These are phyloP conservation scores for Colletotrichum limetticola DNA, from an alignment of 2,329 filamentous ascomycete species.

Conservation along the genomic window DNA sequence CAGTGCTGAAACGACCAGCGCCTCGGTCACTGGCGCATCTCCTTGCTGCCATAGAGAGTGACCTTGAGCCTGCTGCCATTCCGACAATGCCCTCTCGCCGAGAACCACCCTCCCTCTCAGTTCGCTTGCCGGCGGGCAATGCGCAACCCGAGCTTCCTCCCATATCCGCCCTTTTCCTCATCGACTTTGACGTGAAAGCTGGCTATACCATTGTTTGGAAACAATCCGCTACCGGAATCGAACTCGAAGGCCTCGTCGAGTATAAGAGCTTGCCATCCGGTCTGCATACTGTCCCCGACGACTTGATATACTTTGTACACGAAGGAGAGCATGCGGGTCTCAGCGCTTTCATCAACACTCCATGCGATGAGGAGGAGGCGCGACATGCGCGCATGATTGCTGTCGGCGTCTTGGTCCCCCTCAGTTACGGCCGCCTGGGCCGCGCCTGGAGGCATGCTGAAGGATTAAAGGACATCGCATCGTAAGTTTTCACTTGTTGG, in stretches of 20 bases:
- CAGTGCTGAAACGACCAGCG: neutral
- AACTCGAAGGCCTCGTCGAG: slow-evolving; percentile 88
- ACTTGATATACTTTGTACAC: slow-evolving; percentile 95
- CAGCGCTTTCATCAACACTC: slow-evolving; percentile 89
- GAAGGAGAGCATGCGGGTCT: slow-evolving; percentile 82
- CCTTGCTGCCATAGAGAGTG: slow-evolving; percentile 16
- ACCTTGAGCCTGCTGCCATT: slow-evolving; percentile 20
- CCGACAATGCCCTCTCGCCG: slow-evolving; percentile 46
- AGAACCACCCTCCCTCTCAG: slow-evolving; percentile 52
- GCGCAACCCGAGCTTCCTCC: slow-evolving; percentile 62
- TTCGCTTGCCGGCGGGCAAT: slow-evolving; percentile 45
- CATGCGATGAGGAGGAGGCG: slow-evolving; percentile 78
- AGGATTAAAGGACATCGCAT: slow-evolving; percentile 77
- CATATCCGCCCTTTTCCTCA: slow-evolving; percentile 85
- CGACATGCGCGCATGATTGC: slow-evolving; percentile 94
- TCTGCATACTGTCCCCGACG: slow-evolving; percentile 86
- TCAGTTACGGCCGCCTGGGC: slow-evolving; percentile 87
- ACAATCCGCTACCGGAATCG: slow-evolving; percentile 73
- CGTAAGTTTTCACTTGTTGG: slow-evolving; percentile 55
- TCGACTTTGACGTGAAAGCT: slow-evolving; percentile 91
- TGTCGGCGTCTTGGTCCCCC: slow-evolving; percentile 86
- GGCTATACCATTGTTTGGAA: slow-evolving; percentile 95
- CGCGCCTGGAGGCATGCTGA: slow-evolving; percentile 90
- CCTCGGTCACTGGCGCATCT: slow-evolving; percentile 5
- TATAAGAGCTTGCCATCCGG: slow-evolving; percentile 97